A percentile compares a stretch with the other conserved stretches of the same genome.
Evolutionary conservation across 805 yeast genomes (phyloP).

Genomic region (Brettanomyces anomalus): DNA sequence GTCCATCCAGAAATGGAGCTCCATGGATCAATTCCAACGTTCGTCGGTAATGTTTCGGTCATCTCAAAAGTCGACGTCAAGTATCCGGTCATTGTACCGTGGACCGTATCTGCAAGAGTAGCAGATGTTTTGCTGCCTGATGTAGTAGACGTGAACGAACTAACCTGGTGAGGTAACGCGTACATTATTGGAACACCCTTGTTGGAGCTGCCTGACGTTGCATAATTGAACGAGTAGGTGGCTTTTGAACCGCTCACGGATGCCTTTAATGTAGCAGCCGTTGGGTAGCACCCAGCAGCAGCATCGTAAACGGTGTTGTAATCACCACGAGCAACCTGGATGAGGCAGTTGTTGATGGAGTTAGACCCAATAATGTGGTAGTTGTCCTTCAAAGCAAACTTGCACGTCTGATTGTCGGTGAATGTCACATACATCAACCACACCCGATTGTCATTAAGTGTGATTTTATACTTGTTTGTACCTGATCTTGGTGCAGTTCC

Average conservation of each 20-base stretch:
- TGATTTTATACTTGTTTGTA: slow-evolving; percentile 30
- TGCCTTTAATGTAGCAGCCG: slow-evolving; percentile 28
- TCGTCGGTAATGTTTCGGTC: slow-evolving; percentile 34
- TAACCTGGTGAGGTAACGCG: slow-evolving; percentile 45
- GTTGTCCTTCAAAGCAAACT: slow-evolving; percentile 25
- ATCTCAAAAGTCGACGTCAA: slow-evolving; percentile 32
- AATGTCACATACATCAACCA: slow-evolving; percentile 46
- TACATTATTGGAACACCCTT: slow-evolving; percentile 35
- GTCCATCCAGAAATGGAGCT: slow-evolving; percentile 32
- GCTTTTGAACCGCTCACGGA: slow-evolving; percentile 28
- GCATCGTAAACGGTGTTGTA: slow-evolving; percentile 42
- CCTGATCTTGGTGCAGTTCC: slow-evolving; percentile 24
- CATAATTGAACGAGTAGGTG: slow-evolving; percentile 35
- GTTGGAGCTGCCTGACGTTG: slow-evolving; percentile 35
- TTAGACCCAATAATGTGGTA: slow-evolving; percentile 29
- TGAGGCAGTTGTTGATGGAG: slow-evolving; percentile 31
- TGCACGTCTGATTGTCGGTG: slow-evolving; percentile 12
- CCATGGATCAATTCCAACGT: slow-evolving; percentile 47
- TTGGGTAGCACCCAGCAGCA: slow-evolving; percentile 59
- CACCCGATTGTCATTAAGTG: slow-evolving; percentile 29
- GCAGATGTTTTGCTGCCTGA: slow-evolving; percentile 25
- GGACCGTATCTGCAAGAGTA: slow-evolving; percentile 38
- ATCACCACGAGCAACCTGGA: slow-evolving; percentile 36
- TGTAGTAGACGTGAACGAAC: slow-evolving; percentile 25
- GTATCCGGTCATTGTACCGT: slow-evolving; percentile 40